Conservation (phyloP, 768 basidiomycete genomes). For the Mycena pura region DNA sequence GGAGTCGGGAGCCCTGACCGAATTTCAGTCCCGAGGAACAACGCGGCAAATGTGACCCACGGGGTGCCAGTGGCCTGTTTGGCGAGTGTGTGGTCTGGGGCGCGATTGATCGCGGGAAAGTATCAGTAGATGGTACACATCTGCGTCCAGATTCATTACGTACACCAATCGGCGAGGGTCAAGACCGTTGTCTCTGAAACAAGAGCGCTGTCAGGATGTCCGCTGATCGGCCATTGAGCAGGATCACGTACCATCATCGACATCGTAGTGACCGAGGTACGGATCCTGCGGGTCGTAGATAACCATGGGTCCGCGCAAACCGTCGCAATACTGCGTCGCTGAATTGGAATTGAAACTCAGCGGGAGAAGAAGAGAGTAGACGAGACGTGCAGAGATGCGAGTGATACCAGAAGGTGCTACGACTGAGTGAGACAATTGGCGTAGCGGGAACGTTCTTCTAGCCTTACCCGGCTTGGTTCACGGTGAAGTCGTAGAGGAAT, state of each 20-base stretch:
- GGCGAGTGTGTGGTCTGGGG: constrained; percentile 3
- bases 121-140: background rate
- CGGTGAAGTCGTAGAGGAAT: constrained; percentile 11
- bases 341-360: background rate
- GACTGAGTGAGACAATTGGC: background rate
- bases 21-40: background rate
- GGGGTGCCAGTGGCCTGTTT: background rate
- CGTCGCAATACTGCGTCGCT: constrained; percentile 4
- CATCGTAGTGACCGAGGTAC: background rate
- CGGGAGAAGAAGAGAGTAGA: background rate
- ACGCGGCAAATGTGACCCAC: background rate
- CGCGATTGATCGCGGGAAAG: background rate
- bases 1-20: constrained; percentile 3
- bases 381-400: constrained; percentile 4
- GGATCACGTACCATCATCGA: background rate
- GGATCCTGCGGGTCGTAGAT: constrained; percentile 7
- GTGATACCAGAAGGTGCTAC: constrained; percentile 11
- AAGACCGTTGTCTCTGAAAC: background rate
- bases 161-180: background rate
- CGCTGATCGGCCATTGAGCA: background rate
- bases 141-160: background rate
- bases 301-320: background rate
- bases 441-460: background rate
- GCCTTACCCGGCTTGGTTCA: constrained; percentile 7
- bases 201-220: background rate